Percentiles rank a stretch among this genome's conserved stretches.
Evolutionary conservation across 2,329 filamentous ascomycete species (phyloP).

Genomic region (Chaetomiaceae sp.): DNA sequence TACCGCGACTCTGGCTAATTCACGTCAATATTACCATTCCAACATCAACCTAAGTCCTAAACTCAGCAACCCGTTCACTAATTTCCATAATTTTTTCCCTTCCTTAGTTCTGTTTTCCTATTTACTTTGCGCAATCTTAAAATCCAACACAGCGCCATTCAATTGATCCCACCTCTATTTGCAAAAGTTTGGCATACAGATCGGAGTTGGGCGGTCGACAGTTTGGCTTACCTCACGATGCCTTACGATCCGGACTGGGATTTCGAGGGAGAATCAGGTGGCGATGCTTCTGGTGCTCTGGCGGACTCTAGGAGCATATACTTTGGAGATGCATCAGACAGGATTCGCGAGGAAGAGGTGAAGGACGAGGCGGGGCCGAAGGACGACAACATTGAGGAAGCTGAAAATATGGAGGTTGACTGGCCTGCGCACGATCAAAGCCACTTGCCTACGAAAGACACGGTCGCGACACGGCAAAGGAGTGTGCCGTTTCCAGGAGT

Average conservation of each 20-base stretch:
- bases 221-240: slow-evolving; percentile 4
- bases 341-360: neutral
- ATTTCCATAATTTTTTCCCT: too few relatives aligned
- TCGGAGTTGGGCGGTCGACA: too few relatives aligned
- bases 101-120: too few relatives aligned
- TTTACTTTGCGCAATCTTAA: too few relatives aligned
- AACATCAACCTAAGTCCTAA: too few relatives aligned
- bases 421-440: neutral
- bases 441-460: neutral
- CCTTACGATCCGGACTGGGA: slow-evolving; percentile 19
- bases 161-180: too few relatives aligned
- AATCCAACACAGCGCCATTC: too few relatives aligned
- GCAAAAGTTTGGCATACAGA: too few relatives aligned
- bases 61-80: too few relatives aligned
- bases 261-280: neutral
- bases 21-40: too few relatives aligned
- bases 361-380: neutral
- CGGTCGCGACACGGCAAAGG: neutral
- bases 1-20: too few relatives aligned
- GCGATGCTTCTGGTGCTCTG: too few relatives aligned
- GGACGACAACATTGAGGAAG: neutral
- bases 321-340: neutral
- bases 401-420: slow-evolving; percentile 10
- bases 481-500: slow-evolving; percentile 6
- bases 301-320: neutral